Evolutionary conservation across 169 alveolate species (phyloP), one percentile per base, ranked within the genome.

Genomic region (Eimeria necatrix): DNA sequence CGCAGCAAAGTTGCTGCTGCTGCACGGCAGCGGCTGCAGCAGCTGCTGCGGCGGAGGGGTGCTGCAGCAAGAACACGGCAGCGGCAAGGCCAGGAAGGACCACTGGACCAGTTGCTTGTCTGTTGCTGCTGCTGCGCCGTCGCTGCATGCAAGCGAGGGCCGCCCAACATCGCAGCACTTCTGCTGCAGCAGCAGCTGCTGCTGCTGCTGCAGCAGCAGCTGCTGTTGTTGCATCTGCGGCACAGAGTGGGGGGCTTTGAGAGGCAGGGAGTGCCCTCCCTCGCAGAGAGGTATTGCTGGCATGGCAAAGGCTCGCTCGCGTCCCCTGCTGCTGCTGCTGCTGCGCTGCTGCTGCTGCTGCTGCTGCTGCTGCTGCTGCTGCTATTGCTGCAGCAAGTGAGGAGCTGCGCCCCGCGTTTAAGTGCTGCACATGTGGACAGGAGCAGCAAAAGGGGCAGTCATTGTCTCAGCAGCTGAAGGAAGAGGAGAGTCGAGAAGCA

Each of bases 361-460:
- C 61, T 60, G 56, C 87, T 49, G 56, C 68, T 10, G 87, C 68
- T 78, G 46, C 68, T 46, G 87, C 87, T n/a, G 87, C 87, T n/a
- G 49, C 61, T 56, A 6, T 14, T 78, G 61, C 68, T 78, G 87
- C 61, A 48, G 87, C 87, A 24, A 4, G 87, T 32, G 41, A 32
- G 41, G 2, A 32, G 41, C 41, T 32, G 41, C 41, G 41, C 41
- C 41, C 41, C 2, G 41, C 2, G 41, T 32, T 32, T 32, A 32
- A 32, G 41, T 32, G 41, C 41, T 32, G 41, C 41, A 32, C 2
- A 32, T 32, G 41, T 32, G 41, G 2, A 2, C 41, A 32, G 41
- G 41, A 32, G 41, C 41, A 32, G 41, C 41, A 32, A 32, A 32
- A 32, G 41, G 41, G 41, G 41, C 41, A 32, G 41, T 2, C 41